Conservation (phyloP, 306 rosid species). For the Cucumis cinereus region DNA sequence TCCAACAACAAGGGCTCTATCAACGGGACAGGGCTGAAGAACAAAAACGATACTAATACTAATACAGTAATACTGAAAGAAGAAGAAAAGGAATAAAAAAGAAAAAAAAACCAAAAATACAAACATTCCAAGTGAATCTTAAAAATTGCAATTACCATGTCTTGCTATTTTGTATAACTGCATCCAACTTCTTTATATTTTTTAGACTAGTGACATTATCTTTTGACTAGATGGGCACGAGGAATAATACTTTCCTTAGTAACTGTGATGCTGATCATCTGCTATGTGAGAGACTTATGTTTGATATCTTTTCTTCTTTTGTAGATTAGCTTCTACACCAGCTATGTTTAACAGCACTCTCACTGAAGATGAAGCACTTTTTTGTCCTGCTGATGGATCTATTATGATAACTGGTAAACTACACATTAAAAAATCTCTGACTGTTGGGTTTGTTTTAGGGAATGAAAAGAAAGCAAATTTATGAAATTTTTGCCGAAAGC, state of each 20-base stretch:
- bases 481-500: not conserved
- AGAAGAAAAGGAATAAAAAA: no score
- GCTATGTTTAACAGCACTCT: slow-evolving; percentile 94
- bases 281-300: not conserved
- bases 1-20: not conserved
- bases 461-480: not conserved
- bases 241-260: not conserved
- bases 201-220: not conserved
- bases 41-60: not conserved
- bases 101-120: not conserved
- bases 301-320: slow-evolving; percentile 16
- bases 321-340: slow-evolving; percentile 89
- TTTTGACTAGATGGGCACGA: not conserved
- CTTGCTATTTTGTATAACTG: not conserved
- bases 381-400: slow-evolving; percentile 82
- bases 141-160: not conserved
- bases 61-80: not conserved
- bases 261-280: not conserved
- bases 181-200: not conserved
- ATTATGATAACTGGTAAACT: slow-evolving; percentile 85
- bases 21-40: not conserved
- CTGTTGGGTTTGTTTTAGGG: not conserved
- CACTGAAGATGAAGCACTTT: slow-evolving; percentile 41
- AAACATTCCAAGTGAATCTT: not conserved
- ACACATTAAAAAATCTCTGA: not conserved